Conservation (phyloP, 257 asterid genomes). For the Nicotiana otophora region DNA sequence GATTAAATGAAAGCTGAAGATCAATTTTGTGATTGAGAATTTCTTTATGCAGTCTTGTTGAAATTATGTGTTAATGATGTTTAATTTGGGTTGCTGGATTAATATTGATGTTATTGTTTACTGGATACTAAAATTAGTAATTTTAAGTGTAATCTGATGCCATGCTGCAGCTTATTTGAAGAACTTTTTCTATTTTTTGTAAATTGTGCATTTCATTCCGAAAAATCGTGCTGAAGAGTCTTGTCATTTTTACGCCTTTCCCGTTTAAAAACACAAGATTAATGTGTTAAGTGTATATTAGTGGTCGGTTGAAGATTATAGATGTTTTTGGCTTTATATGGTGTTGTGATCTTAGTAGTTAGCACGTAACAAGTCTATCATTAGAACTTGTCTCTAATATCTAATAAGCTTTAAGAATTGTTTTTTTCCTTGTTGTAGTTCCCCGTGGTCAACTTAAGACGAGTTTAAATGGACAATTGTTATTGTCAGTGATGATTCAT, state of each 20-base stretch:
- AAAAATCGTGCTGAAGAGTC: not conserved
- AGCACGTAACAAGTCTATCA: not conserved
- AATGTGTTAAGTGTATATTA: not conserved
- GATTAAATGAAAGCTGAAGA: no score
- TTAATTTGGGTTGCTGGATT: not conserved
- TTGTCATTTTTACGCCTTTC: not conserved
- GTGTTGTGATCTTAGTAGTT: not conserved
- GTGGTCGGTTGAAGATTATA: not conserved
- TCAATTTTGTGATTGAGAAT: no score
- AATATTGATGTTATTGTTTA: not conserved
- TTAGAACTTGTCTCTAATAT: not conserved
- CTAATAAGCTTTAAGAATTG: not conserved
- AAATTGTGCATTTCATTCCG: not conserved
- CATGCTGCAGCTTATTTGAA: not conserved
- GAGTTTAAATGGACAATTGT: not conserved
- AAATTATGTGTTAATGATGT: no score
- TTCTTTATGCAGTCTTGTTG: no score
- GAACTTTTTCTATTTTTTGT: not conserved
- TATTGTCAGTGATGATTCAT: not conserved
- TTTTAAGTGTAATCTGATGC: not conserved
- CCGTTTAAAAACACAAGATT: not conserved
- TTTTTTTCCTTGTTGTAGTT: not conserved
- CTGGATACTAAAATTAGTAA: not conserved
- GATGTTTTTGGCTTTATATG: not conserved
- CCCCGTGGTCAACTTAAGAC: not conserved